phyloP scores from a whole-genome alignment of 2,329 filamentous ascomycete genomes.

The Calonectria ilicicola region DNA sequence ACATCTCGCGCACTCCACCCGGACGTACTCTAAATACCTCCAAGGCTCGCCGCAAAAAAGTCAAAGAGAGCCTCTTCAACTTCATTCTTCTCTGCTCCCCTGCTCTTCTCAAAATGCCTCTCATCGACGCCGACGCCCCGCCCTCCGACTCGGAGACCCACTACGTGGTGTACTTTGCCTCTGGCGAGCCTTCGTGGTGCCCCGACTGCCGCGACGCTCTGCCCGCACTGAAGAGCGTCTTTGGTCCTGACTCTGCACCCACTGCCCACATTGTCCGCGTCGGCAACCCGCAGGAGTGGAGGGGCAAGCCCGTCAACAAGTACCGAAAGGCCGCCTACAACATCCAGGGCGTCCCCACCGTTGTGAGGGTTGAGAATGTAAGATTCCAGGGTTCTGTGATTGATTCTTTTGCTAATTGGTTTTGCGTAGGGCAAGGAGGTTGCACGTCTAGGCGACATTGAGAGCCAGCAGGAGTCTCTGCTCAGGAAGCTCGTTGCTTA shows the following conservation, averaged over 20 bases:
- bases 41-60: not conserved
- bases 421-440: constrained; percentile 39
- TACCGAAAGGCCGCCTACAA: constrained; percentile 41
- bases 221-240: constrained; percentile 40
- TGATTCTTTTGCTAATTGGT: not conserved
- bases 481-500: constrained; percentile 36
- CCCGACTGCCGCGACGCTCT: constrained; percentile 43
- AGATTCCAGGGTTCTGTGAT: not conserved
- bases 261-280: constrained; percentile 43
- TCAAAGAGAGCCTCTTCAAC: not conserved
- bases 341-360: constrained; percentile 42
- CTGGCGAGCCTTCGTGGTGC: constrained; percentile 46
- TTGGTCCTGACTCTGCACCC: constrained; percentile 37
- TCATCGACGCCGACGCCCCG: constrained; percentile 40
- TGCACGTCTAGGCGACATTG: constrained; percentile 40
- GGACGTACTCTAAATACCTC: not conserved
- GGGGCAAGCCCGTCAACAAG: constrained; percentile 39
- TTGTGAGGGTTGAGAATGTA: constrained; percentile 43
- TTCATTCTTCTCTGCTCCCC: not conserved
- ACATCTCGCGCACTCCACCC: constrained; percentile 14
- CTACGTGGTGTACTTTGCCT: constrained; percentile 47
- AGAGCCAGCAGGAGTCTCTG: constrained; percentile 43
- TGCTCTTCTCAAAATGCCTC: constrained; percentile 38
- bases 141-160: constrained; percentile 40
- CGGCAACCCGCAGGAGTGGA: constrained; percentile 40